Conservation (phyloP, 495 filamentous ascomycete species). For the Penicillium coprophilum region DNA sequence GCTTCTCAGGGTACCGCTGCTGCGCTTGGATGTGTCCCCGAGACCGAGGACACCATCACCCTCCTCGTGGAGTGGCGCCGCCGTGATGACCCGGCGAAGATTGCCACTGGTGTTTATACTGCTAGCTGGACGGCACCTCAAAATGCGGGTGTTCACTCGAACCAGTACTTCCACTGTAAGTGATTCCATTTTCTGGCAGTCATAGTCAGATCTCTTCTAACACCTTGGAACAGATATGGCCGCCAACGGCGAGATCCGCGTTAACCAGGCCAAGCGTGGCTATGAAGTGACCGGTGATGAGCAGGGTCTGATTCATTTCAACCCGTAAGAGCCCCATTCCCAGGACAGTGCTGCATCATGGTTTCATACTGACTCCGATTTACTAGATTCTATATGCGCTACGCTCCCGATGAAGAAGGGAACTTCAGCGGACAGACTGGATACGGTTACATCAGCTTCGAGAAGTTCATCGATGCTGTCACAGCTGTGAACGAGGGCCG, state of each 20-base stretch:
- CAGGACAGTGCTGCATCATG: background rate
- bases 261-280: conserved; percentile 91
- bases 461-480: conserved; percentile 93
- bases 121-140: conserved; percentile 94
- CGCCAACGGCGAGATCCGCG: conserved; percentile 76
- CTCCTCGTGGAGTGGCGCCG: conserved; percentile 85
- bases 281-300: conserved; percentile 90
- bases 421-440: conserved; percentile 90
- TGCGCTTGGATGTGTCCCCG: conserved; percentile 71
- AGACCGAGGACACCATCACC: conserved; percentile 92
- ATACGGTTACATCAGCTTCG: conserved; percentile 91
- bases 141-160: conserved; percentile 86
- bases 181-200: background rate
- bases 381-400: conserved; percentile 87
- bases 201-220: conserved; percentile 6
- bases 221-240: conserved; percentile 59
- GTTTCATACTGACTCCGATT: background rate
- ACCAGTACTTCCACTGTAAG: conserved; percentile 90
- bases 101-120: conserved; percentile 89
- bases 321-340: conserved; percentile 51
- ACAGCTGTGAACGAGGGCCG: conserved; percentile 70
- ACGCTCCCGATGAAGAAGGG: conserved; percentile 91
- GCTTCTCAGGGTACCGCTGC: conserved; percentile 69
- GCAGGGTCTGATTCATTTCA: conserved; percentile 73
- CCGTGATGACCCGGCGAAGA: conserved; percentile 60